phyloP scores from a whole-genome alignment of 2,329 filamentous ascomycete species.

The Ceratocystis cubensis region DNA sequence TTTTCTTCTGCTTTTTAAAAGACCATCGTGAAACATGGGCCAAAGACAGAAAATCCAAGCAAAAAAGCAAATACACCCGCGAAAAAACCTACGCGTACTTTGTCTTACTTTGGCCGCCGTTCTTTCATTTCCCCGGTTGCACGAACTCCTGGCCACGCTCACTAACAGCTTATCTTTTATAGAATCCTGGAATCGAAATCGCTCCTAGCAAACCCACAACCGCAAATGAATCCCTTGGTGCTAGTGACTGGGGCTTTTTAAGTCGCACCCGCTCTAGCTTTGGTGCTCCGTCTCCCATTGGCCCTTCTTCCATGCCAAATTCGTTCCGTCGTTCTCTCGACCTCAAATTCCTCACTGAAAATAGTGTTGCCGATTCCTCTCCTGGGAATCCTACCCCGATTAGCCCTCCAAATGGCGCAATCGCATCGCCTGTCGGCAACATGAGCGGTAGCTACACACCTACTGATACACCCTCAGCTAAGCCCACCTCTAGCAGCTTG shows the following conservation, averaged over 20 bases:
- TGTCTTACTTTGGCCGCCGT: not conserved
- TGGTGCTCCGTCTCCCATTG: slow-evolving; percentile 14
- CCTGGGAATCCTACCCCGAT: slow-evolving; percentile 15
- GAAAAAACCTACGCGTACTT: slow-evolving; percentile 7
- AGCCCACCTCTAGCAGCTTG: slow-evolving; percentile 2
- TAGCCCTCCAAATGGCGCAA: slow-evolving; percentile 19
- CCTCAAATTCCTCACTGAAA: slow-evolving; percentile 39
- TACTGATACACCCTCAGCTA: not conserved
- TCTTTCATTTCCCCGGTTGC: not conserved
- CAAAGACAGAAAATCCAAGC: not conserved
- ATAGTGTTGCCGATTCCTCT: slow-evolving; percentile 21
- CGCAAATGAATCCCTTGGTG: slow-evolving; percentile 26
- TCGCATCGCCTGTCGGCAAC: slow-evolving; percentile 14
- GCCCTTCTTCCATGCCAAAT: slow-evolving; percentile 19
- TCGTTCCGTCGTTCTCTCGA: slow-evolving; percentile 47
- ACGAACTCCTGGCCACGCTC: not conserved
- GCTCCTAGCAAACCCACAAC: slow-evolving; percentile 30
- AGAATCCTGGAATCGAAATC: slow-evolving; percentile 26
- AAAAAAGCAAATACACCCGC: slow-evolving; percentile 1
- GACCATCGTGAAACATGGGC: not conserved
- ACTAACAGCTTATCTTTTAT: slow-evolving; percentile 1
- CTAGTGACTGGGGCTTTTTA: slow-evolving; percentile 27
- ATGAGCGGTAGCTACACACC: slow-evolving; percentile 17
- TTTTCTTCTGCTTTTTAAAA: not conserved
- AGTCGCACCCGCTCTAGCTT: slow-evolving; percentile 16